Conservation (phyloP, 345 rosid genomes). For the Carallia brachiata region DNA sequence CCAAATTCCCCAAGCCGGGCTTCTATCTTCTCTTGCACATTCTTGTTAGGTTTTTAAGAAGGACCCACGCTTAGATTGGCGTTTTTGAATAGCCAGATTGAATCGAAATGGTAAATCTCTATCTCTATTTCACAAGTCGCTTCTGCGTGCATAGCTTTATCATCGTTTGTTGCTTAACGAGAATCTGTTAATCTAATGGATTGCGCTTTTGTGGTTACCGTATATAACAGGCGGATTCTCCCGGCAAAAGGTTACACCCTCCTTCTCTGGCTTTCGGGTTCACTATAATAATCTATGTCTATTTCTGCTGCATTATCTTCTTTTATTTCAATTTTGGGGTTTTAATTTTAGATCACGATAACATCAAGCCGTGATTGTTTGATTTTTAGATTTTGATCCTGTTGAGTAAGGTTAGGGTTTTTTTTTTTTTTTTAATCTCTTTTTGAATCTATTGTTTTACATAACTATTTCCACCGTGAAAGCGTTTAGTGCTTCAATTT, state of each 20-base stretch:
- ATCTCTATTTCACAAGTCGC: not conserved
- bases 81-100: not conserved
- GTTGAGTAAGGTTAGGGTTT: no score
- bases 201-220: not conserved
- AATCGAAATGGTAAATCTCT: not conserved
- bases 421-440: no score
- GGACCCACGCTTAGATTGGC: not conserved
- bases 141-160: not conserved
- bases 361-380: no score
- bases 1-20: no score
- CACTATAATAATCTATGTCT: not conserved
- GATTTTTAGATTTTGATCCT: no score
- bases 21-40: not conserved
- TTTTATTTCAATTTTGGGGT: not conserved
- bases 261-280: not conserved
- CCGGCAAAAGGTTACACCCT: slow-evolving; percentile 51
- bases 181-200: not conserved
- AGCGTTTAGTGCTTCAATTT: no score
- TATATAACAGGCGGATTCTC: slow-evolving; percentile 63
- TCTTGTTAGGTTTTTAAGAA: not conserved
- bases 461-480: no score
- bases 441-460: no score
- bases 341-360: not conserved
- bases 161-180: not conserved
- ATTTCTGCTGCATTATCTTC: not conserved